A percentile compares a stretch with the other conserved stretches of the same genome.
These are phyloP conservation scores for Nemania sp. DNA, from an alignment of 2,329 filamentous ascomycete species.

Conservation along the genomic window DNA sequence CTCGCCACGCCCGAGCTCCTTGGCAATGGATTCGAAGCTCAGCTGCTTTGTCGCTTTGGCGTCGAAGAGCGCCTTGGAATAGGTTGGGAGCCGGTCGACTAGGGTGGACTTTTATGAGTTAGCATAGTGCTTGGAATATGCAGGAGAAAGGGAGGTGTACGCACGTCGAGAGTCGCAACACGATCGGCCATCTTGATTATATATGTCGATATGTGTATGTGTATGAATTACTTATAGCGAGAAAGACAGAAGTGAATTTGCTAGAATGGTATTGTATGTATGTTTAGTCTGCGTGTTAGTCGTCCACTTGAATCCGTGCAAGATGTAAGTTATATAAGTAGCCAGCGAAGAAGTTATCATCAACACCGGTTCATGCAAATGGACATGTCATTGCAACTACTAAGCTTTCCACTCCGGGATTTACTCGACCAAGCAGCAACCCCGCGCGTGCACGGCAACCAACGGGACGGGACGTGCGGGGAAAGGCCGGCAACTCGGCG, in stretches of 20 bases:
- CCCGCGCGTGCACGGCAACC: constrained; percentile 26
- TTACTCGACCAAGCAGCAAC: too few relatives aligned
- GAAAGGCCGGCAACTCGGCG: constrained; percentile 40
- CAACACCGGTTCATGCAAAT: neutral
- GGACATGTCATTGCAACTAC: neutral
- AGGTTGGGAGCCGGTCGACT: constrained; percentile 68
- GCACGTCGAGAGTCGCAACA: constrained; percentile 38
- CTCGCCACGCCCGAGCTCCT: constrained; percentile 75
- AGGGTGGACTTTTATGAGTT: constrained; percentile 61
- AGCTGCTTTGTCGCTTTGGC: constrained; percentile 77
- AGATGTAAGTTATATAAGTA: too few relatives aligned
- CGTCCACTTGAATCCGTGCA: too few relatives aligned
- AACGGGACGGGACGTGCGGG: constrained; percentile 27
- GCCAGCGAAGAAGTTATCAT: neutral
- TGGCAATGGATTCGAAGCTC: constrained; percentile 77
- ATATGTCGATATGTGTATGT: neutral
- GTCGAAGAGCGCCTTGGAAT: constrained; percentile 74
- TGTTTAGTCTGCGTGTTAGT: neutral
- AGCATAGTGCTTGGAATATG: constrained; percentile 3
- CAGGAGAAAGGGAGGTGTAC: neutral
- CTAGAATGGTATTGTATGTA: too few relatives aligned
- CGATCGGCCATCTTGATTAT: constrained; percentile 33
- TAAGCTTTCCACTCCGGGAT: too few relatives aligned
- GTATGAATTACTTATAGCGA: too few relatives aligned
- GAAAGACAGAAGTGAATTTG: too few relatives aligned